Evolutionary conservation across 2,329 filamentous ascomycete species (phyloP).

Genomic region (Claviceps sp.): DNA sequence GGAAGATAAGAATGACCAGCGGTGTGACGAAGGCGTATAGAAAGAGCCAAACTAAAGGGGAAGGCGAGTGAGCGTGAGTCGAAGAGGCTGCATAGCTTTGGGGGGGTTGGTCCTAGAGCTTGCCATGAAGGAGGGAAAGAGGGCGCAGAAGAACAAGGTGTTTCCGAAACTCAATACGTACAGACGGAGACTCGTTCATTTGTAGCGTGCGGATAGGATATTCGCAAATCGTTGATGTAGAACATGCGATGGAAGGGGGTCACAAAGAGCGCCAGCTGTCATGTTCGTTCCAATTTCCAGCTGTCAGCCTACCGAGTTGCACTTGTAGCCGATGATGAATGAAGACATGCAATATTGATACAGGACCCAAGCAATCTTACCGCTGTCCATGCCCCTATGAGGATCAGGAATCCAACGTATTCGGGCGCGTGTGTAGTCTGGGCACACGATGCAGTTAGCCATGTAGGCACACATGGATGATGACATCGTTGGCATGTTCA

Average conservation of each 20-base stretch:
- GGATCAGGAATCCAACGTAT: conserved; percentile 5
- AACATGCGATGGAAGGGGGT: conserved; percentile 94
- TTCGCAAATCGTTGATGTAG: conserved; percentile 67
- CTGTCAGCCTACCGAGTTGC: not conserved
- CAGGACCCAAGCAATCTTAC: not conserved
- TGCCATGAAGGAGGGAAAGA: not conserved
- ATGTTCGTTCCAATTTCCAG: conserved; percentile 1
- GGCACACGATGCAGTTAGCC: not conserved
- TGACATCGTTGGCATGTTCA: no score
- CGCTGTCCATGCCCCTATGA: conserved; percentile 3
- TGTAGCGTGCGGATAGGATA: conserved; percentile 77
- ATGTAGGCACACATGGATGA: not conserved
- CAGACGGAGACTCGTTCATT: conserved; percentile 71
- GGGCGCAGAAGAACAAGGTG: not conserved
- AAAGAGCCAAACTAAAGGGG: conserved; percentile 51
- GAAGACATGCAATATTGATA: not conserved
- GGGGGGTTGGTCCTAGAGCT: not conserved
- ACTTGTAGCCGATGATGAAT: not conserved
- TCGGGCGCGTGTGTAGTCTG: conserved; percentile 6
- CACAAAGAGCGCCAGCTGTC: conserved; percentile 27
- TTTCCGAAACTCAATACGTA: conserved; percentile 26
- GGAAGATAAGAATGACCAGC: conserved; percentile 49
- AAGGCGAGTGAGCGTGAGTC: not conserved
- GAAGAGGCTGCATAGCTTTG: not conserved
- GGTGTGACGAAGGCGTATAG: conserved; percentile 67